Conservation (phyloP, 73 alveolate species). For the Tetrahymena thermophila region DNA sequence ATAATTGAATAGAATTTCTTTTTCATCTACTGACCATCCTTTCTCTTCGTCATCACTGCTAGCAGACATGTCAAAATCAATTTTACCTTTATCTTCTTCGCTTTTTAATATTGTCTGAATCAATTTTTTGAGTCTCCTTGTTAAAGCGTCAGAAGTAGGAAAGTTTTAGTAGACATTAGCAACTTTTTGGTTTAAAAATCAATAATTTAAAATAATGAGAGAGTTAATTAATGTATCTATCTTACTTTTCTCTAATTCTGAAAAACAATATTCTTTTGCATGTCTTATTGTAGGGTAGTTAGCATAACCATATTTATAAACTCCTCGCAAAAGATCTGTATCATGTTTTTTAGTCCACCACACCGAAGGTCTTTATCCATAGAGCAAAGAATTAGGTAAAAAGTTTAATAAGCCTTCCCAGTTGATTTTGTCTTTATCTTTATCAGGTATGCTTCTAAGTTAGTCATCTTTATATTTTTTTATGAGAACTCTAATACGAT, state of each 20-base stretch:
- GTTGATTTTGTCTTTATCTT: constrained; percentile 48
- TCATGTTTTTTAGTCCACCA: constrained; percentile 99
- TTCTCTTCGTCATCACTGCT: constrained; percentile 66
- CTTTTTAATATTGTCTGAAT: constrained; percentile 76
- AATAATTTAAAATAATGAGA: too few species aligned
- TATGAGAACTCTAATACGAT: constrained; percentile 73
- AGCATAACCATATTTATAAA: constrained; percentile 96
- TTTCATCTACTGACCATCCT: constrained; percentile 84
- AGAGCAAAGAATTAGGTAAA: constrained; percentile 74
- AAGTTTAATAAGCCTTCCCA: constrained; percentile 93
- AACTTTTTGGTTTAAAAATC: too few species aligned
- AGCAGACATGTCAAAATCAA: constrained; percentile 64
- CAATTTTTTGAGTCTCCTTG: constrained; percentile 91
- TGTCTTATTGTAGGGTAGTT: constrained; percentile 76
- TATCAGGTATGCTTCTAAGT: constrained; percentile 43
- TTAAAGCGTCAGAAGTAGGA: constrained; percentile 95
- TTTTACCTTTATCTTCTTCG: constrained; percentile 40
- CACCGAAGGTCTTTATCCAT: constrained; percentile 92
- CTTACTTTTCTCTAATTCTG: constrained; percentile 71
- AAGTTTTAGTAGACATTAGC: constrained; percentile 68
- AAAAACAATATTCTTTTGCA: constrained; percentile 74
- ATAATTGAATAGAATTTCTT: constrained; percentile 59
- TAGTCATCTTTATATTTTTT: constrained; percentile 81
- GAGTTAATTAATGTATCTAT: not conserved
- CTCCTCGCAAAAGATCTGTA: constrained; percentile 93